phyloP scores from a whole-genome alignment of 2,329 filamentous ascomycete species.

The Clonostachys rhizophaga region DNA sequence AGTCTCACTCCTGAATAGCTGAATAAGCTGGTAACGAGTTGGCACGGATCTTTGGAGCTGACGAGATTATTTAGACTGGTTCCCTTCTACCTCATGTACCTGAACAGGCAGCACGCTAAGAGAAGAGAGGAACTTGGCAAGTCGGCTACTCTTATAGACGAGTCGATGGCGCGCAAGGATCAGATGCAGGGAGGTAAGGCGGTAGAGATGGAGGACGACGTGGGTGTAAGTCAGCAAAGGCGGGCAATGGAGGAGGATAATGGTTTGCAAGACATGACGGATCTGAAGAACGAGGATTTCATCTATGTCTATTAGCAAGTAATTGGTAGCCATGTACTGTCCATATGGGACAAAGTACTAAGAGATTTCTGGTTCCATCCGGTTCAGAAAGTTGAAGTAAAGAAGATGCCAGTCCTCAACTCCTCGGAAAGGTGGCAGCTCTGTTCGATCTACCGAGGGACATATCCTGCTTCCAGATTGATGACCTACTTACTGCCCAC shows the following conservation, averaged over 20 bases:
- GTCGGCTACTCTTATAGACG: constrained; percentile 46
- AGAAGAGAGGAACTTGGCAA: constrained; percentile 51
- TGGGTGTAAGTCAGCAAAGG: constrained; percentile 11
- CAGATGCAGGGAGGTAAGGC: constrained; percentile 6
- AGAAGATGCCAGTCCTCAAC: no score
- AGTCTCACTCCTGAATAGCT: background rate
- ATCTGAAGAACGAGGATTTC: constrained; percentile 57
- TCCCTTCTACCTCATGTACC: constrained; percentile 36
- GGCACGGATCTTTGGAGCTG: constrained; percentile 5
- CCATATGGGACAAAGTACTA: no score
- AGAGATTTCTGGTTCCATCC: no score
- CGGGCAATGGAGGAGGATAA: constrained; percentile 19
- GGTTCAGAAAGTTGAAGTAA: no score
- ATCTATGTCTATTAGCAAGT: constrained; percentile 41
- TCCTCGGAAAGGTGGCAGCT: no score
- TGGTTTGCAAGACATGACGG: constrained; percentile 43
- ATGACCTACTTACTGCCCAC: no score
- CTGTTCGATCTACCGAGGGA: no score
- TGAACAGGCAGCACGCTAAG: constrained; percentile 49
- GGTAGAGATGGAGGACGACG: constrained; percentile 5
- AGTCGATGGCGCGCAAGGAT: constrained; percentile 32
- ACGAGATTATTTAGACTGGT: constrained; percentile 27
- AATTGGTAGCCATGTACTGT: no score
- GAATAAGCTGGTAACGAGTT: background rate
- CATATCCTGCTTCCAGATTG: no score